Conservation (phyloP, 345 rosid genomes). For the Chamaenerion angustifolium region DNA sequence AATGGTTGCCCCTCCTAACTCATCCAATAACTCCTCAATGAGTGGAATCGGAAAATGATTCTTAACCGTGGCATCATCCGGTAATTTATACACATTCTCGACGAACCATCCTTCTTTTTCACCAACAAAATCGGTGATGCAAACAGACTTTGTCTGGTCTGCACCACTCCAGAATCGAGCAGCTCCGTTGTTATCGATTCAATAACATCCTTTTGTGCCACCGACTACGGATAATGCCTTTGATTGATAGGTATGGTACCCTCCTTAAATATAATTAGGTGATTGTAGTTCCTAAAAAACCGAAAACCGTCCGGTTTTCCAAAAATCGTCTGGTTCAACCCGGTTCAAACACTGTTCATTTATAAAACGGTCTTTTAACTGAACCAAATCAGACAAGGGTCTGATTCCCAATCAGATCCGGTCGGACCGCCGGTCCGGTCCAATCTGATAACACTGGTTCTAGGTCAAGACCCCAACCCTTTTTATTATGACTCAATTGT, state of each 20-base stretch:
- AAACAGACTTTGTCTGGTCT: not conserved
- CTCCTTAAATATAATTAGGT: not conserved
- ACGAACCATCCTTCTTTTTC: not conserved
- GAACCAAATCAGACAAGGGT: no score
- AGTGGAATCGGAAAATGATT: no score
- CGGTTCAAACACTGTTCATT: no score
- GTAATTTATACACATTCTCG: conserved; percentile 5
- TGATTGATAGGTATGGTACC: not conserved
- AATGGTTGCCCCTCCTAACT: not conserved
- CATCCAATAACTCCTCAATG: conserved; percentile 3
- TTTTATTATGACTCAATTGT: no score
- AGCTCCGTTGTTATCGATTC: not conserved
- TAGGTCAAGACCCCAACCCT: no score
- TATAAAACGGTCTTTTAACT: no score
- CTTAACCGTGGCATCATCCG: not conserved
- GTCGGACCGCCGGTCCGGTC: no score
- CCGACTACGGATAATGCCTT: not conserved
- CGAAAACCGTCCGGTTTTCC: no score
- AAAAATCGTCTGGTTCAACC: no score
- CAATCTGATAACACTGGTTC: no score
- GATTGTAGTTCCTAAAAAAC: not conserved
- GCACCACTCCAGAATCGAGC: not conserved
- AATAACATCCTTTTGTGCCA: not conserved
- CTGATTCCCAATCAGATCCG: no score
- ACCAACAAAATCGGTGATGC: conserved; percentile 1